Conservation (phyloP, 495 filamentous ascomycete genomes). For the Neurospora hispaniola region DNA sequence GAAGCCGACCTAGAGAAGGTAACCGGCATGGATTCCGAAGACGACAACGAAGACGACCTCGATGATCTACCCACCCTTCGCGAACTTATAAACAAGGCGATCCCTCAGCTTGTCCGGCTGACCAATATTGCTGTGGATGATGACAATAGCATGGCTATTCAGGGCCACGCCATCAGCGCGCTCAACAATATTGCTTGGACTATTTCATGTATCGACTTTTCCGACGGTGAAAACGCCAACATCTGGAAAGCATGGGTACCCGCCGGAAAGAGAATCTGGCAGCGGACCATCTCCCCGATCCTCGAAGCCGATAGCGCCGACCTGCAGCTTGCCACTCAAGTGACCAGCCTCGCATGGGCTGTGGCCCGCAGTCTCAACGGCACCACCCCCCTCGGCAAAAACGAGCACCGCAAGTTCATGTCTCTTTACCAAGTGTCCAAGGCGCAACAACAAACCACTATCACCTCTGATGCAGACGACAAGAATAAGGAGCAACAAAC, state of each 20-base stretch:
- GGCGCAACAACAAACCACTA: conserved; percentile 2
- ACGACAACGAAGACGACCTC: conserved; percentile 22
- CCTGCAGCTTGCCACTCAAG: conserved; percentile 43
- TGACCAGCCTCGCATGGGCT: conserved; percentile 53
- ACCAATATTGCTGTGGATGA: conserved; percentile 14
- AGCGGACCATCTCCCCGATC: conserved; percentile 37
- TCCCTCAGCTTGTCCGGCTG: conserved; percentile 39
- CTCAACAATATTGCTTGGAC: conserved; percentile 56
- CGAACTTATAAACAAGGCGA: conserved; percentile 35
- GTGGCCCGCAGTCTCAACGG: conserved; percentile 41
- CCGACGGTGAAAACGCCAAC: conserved; percentile 26
- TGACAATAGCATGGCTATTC: conserved; percentile 25
- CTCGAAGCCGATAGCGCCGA: conserved; percentile 47
- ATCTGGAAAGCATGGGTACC: conserved; percentile 38
- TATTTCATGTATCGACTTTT: conserved; percentile 38
- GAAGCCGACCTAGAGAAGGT: conserved; percentile 49
- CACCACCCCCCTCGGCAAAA: conserved; percentile 30
- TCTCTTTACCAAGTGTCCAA: conserved; percentile 47
- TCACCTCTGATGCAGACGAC: conserved; percentile 14
- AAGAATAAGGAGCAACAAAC: background rate
- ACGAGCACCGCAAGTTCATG: conserved; percentile 48
- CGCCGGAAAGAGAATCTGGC: conserved; percentile 42
- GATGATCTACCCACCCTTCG: conserved; percentile 37
- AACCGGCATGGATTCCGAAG: conserved; percentile 34
- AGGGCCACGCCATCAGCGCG: conserved; percentile 36